Base-by-base conservation (phyloP, 345 rosid species). In the Mangifera indica region DNA sequence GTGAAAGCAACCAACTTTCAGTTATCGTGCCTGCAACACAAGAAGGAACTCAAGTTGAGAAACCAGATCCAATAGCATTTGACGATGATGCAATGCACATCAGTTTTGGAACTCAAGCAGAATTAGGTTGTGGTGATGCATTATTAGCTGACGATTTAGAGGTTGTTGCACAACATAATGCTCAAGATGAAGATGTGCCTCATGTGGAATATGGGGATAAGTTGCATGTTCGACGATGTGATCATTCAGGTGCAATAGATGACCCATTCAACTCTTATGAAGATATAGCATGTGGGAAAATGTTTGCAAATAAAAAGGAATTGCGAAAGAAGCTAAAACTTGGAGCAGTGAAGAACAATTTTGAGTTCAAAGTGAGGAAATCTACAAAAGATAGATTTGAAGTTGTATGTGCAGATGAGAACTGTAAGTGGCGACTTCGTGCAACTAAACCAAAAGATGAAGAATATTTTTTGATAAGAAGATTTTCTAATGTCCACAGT, bases 371-470 rank as follows among this genome's bases (percentile, higher is more conserved):
- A 65, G 69, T 65, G 69, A 25, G 20, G 7, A 65, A 26, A 40
- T 65, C 69, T 15, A 48, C 56, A 20, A 65, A 65, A 48, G 12
- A 48, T 48, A 55, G 69, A 17, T 65, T 65, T 65, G 69, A 48
- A 65, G 56, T 65, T 48, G 42, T 65, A 25, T 48, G 69, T 4
- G 69, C 57, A 10, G 69, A 65, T 48, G 7, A 18, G 0, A 48
- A 48, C 2, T 65, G 56, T 48, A 65, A 65, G 20, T 65, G 69
- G 69, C 57, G 69, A 24, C 69, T 65, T 6, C 69, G 69, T 24
- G 69, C 69, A 25, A 65, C 56, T n/a, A 65, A 65, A 54, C 18
- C 3, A 40, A 13, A 54, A 65, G 69, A 17, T 13, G 69, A 65
- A 0, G 69, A 65, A 22, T 26, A 15, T 65, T 65, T 15, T 17